Evolutionary conservation across 1,284 basidiomycete genomes (phyloP).

Genomic region (Cutaneotrichosporon sp.): DNA sequence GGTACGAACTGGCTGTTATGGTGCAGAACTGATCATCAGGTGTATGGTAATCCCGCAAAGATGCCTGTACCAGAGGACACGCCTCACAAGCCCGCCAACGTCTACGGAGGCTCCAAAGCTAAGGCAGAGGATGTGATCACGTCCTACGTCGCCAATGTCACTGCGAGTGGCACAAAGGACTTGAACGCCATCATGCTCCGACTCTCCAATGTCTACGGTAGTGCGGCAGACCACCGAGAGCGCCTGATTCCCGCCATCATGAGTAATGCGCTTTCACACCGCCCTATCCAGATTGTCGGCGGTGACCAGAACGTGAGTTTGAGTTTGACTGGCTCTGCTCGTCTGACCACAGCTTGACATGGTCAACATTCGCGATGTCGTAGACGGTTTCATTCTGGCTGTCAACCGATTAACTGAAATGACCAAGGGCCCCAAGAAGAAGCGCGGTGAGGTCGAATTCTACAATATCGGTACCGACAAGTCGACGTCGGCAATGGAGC

Average conservation of each 20-base stretch:
- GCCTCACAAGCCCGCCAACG: constrained; percentile 33
- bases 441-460: constrained; percentile 24
- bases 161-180: constrained; percentile 3
- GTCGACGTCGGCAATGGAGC: constrained; percentile 26
- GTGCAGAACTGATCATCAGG: constrained; percentile 11
- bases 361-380: constrained; percentile 38
- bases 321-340: neutral
- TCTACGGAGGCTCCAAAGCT: constrained; percentile 35
- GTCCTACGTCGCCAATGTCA: constrained; percentile 13
- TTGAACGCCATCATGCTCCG: constrained; percentile 34
- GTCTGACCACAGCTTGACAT: constrained; percentile 28
- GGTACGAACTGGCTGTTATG: neutral
- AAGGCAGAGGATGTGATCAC: constrained; percentile 30
- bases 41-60: constrained; percentile 32
- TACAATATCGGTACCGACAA: constrained; percentile 35
- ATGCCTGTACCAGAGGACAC: constrained; percentile 32
- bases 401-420: constrained; percentile 22
- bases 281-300: constrained; percentile 40
- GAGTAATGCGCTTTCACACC: constrained; percentile 34
- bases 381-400: constrained; percentile 32
- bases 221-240: constrained; percentile 35
- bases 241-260: constrained; percentile 37
- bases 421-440: neutral
- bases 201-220: constrained; percentile 40
- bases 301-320: constrained; percentile 35